A percentile compares a stretch with the other conserved stretches of the same genome.
phyloP scores from a whole-genome alignment of 1,284 basidiomycete genomes.

The Austroboletus novae-zelandiae region DNA sequence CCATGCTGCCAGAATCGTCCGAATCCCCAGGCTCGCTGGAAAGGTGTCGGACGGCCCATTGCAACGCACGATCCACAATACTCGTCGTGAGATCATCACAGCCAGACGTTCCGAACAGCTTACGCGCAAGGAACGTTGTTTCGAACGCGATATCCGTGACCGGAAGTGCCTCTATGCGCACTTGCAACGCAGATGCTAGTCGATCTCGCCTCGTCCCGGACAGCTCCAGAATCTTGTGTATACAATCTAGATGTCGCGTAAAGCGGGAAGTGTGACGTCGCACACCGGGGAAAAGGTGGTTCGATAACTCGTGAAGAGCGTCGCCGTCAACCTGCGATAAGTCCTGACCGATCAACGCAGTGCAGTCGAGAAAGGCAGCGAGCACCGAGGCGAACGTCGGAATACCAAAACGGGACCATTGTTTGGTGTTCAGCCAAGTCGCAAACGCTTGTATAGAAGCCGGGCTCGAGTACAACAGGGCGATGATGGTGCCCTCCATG shows the following conservation, averaged over 20 bases:
- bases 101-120: slow-evolving; percentile 16
- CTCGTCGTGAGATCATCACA: slow-evolving; percentile 29
- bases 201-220: slow-evolving; percentile 9
- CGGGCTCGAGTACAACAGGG: slow-evolving; percentile 41
- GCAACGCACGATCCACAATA: slow-evolving; percentile 45
- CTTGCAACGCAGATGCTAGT: slow-evolving; percentile 16
- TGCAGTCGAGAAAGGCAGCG: slow-evolving; percentile 27
- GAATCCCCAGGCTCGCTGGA: slow-evolving; percentile 29
- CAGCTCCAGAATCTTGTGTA: slow-evolving; percentile 18
- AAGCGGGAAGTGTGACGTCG: background rate
- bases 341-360: slow-evolving; percentile 6
- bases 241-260: slow-evolving; percentile 13
- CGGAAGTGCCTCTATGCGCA: slow-evolving; percentile 14
- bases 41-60: slow-evolving; percentile 48
- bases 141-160: slow-evolving; percentile 23
- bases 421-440: slow-evolving; percentile 32
- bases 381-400: slow-evolving; percentile 14
- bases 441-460: slow-evolving; percentile 16
- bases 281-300: slow-evolving; percentile 12
- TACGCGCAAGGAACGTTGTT: slow-evolving; percentile 30
- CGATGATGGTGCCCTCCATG: slow-evolving; percentile 39
- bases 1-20: slow-evolving; percentile 12
- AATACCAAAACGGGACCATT: slow-evolving; percentile 12
- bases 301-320: slow-evolving; percentile 14
- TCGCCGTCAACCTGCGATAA: slow-evolving; percentile 19